Conservation (phyloP, 257 asterid species). For the Misopates orontium region DNA sequence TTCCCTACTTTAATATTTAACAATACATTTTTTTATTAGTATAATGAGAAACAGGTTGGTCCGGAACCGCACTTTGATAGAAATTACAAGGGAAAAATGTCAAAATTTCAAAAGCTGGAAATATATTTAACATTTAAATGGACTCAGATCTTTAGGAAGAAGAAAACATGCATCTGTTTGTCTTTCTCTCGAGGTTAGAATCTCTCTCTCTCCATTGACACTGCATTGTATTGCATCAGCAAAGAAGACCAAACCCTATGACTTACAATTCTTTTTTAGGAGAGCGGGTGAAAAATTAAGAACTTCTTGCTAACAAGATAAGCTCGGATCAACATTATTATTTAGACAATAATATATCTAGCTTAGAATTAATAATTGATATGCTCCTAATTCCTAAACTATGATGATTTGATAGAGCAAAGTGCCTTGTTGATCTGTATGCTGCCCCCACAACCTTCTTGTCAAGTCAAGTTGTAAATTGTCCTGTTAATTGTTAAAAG, state of each 20-base stretch:
- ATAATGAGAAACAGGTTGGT: conserved; percentile 28
- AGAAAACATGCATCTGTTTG: conserved; percentile 69
- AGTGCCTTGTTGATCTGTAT: conserved; percentile 27
- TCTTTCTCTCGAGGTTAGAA: conserved; percentile 59
- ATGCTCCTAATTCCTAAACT: conserved; percentile 2
- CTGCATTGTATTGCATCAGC: conserved; percentile 57
- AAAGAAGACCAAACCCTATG: conserved; percentile 41
- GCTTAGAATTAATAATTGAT: background rate
- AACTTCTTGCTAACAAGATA: conserved; percentile 40
- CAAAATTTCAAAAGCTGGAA: conserved; percentile 48
- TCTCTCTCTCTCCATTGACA: conserved; percentile 66
- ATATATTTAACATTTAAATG: conserved; percentile 33
- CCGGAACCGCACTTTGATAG: conserved; percentile 48
- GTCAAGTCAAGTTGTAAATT: background rate
- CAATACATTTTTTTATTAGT: background rate
- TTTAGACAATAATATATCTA: background rate
- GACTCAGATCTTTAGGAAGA: conserved; percentile 75
- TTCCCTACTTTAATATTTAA: conserved; percentile 45
- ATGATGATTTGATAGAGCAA: background rate
- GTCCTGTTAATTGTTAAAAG: background rate
- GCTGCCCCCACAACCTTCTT: conserved; percentile 16
- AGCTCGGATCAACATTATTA: conserved; percentile 9
- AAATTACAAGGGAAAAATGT: conserved; percentile 67
- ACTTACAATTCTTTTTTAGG: conserved; percentile 22
- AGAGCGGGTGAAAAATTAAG: conserved; percentile 39